These are phyloP conservation scores for Xanthoceras sorbifolium DNA, from an alignment of 345 rosid genomes.

Conservation along the genomic window DNA sequence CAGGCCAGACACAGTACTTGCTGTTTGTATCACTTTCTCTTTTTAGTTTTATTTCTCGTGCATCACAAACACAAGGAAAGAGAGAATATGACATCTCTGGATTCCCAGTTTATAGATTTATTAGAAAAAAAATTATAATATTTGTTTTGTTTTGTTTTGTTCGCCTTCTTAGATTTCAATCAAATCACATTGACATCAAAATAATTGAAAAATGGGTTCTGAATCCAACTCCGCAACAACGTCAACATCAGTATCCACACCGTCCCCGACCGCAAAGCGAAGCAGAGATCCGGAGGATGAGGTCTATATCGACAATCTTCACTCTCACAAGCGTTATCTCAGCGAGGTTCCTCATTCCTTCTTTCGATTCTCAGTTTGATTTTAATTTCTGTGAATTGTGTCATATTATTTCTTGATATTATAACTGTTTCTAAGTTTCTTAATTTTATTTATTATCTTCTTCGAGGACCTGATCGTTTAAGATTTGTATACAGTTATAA, in stretches of 20 bases:
- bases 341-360: slow-evolving; percentile 62
- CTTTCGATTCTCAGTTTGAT: neutral
- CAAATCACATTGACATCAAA: neutral
- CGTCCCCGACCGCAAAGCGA: slow-evolving; percentile 68
- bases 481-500: neutral
- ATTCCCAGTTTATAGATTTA: neutral
- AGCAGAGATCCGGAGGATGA: slow-evolving; percentile 91
- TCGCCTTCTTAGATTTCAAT: neutral
- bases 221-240: slow-evolving; percentile 41
- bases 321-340: slow-evolving; percentile 91
- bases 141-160: neutral
- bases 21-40: no score
- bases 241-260: slow-evolving; percentile 44
- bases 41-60: neutral
- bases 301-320: slow-evolving; percentile 92
- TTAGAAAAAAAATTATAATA: neutral
- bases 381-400: neutral
- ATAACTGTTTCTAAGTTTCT: no score
- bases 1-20: neutral
- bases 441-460: neutral
- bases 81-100: neutral
- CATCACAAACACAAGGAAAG: neutral
- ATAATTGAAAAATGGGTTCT: slow-evolving; percentile 25
- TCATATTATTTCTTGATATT: neutral
- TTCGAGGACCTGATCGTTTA: neutral